Base-by-base conservation (phyloP, 164 flowering plant genomes). In the Vitis labrusca region DNA sequence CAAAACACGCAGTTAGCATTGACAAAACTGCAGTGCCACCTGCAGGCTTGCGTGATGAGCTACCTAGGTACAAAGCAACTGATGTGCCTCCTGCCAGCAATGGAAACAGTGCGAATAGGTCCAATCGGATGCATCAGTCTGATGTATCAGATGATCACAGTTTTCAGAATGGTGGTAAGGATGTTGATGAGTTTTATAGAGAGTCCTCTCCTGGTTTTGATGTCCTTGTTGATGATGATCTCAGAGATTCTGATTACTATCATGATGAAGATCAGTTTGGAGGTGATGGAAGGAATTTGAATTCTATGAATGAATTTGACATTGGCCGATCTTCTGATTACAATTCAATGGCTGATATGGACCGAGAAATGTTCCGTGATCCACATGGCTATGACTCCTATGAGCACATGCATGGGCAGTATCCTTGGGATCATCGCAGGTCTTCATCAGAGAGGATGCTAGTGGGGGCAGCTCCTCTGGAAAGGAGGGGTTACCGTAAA, bases 201-300 rank as follows among this genome's bases (percentile, higher is more conserved):
- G 98, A 92, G 74, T 85, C 92, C 3, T 89, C 97, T 77, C 97
- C 98, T 76, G 98, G 97, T 27, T 94, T 94, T 84, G 98, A 92
- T 88, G 98, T 94, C 73, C 97, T 94, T 67, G 97, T 91, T 53
- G 98, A 91, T 74, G 85, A 91, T 81, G 91, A 89, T 32, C 80
- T 77, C 8, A 59, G 82, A 71, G 86, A 86, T 51, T 75, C 87
- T 71, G 90, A 86, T 17, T 92, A 82, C 74, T 91, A 82, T 71
- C 85, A 74, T 32, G 79, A 80, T 67, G 93, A 85, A 48, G 93
- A 88, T 70, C 87, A 82, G 55, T 86, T 66, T 76, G 85, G 83
- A 65, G 78, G 83, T 65, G 88, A 83, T 3, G 85, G 81, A 64
- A 85, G 84, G 73, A 81, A 77, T 66, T 37, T 79, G 74, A 73